phyloP scores from a whole-genome alignment of 78 protist species.

The Thecamonas trahens region DNA sequence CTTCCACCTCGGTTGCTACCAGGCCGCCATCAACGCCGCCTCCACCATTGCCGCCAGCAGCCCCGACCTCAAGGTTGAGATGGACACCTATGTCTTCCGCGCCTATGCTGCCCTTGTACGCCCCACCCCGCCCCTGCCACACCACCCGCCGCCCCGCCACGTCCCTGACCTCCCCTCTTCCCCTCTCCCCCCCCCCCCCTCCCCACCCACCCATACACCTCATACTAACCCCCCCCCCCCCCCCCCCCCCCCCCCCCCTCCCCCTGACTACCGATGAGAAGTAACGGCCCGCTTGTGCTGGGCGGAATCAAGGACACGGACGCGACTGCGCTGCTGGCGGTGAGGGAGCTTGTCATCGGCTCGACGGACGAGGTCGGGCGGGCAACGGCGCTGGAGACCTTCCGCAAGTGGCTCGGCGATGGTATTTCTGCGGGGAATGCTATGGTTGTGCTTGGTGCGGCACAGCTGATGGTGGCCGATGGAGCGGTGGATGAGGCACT shows the following conservation, averaged over 20 bases:
- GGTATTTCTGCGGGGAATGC: neutral
- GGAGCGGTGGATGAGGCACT: slow-evolving; percentile 20
- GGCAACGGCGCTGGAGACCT: neutral
- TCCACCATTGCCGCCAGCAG: neutral
- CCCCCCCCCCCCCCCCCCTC: too few relatives aligned
- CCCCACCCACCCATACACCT: too few relatives aligned
- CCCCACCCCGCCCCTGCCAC: too few relatives aligned
- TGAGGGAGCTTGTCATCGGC: neutral
- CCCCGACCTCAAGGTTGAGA: neutral
- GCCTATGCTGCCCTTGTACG: neutral
- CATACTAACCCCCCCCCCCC: too few relatives aligned
- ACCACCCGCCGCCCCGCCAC: neutral
- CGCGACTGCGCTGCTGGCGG: slow-evolving; percentile 3
- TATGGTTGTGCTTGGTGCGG: too few relatives aligned
- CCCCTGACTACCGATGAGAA: neutral
- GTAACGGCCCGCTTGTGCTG: neutral
- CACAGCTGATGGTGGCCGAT: too few relatives aligned
- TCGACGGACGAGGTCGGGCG: neutral
- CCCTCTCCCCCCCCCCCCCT: too few relatives aligned
- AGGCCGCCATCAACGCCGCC: neutral
- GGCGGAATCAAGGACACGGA: neutral
- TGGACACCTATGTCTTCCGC: neutral
- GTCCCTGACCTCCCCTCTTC: neutral
- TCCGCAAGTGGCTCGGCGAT: neutral
- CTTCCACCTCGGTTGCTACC: slow-evolving; percentile 11